These are phyloP conservation scores for Astrothelium macrocarpum DNA, from an alignment of 495 filamentous ascomycete genomes.

Conservation along the genomic window DNA sequence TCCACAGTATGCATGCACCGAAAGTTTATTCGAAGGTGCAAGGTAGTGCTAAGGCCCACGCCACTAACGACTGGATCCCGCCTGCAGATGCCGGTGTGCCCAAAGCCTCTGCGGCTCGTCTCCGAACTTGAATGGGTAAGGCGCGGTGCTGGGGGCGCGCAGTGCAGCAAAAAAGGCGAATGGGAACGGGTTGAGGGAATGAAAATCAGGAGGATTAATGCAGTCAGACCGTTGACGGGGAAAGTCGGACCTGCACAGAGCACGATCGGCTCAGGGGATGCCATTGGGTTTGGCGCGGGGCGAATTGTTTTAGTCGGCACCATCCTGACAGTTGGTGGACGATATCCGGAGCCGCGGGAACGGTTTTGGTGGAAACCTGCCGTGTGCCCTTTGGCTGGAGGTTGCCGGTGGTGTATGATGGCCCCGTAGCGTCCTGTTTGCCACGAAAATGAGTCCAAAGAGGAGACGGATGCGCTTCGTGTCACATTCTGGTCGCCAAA, in stretches of 20 bases:
- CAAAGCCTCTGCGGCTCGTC: background rate
- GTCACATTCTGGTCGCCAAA: background rate
- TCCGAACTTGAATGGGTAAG: background rate
- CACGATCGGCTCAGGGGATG: background rate
- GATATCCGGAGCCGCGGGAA: background rate
- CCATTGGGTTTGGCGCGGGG: background rate
- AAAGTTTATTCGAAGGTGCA: background rate
- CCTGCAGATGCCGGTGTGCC: background rate
- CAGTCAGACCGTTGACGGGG: conserved; percentile 5
- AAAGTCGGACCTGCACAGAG: background rate
- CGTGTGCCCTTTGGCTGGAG: background rate
- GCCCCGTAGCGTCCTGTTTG: background rate
- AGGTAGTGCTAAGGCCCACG: background rate
- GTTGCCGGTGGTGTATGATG: background rate
- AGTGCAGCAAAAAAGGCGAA: background rate
- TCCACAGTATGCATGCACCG: background rate
- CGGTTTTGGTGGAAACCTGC: background rate
- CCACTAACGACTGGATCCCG: background rate
- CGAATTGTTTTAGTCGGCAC: background rate
- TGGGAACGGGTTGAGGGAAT: background rate
- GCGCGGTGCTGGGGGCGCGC: background rate
- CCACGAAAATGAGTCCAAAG: background rate
- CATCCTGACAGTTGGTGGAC: background rate
- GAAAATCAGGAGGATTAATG: conserved; percentile 3
- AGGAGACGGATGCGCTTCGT: background rate